Percentiles rank a stretch among this genome's conserved stretches.
Conservation (phyloP, 2,329 filamentous ascomycete genomes). For the Claviceps lovelessii region DNA sequence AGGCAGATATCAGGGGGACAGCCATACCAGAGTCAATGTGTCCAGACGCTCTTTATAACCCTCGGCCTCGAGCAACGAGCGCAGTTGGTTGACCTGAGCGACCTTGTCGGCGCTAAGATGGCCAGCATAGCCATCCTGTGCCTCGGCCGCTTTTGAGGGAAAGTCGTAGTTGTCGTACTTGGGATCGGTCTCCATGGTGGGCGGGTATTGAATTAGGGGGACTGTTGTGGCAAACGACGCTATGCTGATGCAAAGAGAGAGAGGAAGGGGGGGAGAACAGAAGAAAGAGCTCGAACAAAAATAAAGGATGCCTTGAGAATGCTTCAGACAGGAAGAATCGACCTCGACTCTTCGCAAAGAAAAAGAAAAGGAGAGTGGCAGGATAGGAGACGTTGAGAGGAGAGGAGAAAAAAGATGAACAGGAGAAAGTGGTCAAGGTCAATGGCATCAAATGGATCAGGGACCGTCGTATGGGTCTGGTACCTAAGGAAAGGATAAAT, state of each 20-base stretch:
- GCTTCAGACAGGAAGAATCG: not conserved
- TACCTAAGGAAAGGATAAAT: not conserved
- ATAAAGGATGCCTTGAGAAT: not conserved
- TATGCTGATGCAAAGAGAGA: not conserved
- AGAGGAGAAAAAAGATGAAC: not conserved
- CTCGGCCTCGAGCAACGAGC: slow-evolving; percentile 67
- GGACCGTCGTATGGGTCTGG: not conserved
- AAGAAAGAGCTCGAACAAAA: not conserved
- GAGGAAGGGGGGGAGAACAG: not conserved
- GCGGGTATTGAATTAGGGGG: slow-evolving; percentile 1
- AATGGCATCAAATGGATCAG: not conserved
- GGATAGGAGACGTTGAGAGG: not conserved
- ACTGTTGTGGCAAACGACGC: not conserved
- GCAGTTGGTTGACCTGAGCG: slow-evolving; percentile 76
- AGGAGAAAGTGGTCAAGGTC: not conserved
- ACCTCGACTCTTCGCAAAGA: not conserved
- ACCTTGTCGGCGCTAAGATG: slow-evolving; percentile 77
- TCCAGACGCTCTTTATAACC: slow-evolving; percentile 77
- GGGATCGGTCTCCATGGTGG: slow-evolving; percentile 51
- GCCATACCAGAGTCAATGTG: slow-evolving; percentile 71
- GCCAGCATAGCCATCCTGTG: slow-evolving; percentile 68
- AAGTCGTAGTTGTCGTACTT: slow-evolving; percentile 97
- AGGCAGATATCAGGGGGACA: slow-evolving; percentile 2
- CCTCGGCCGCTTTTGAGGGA: slow-evolving; percentile 60
- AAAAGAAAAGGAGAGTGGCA: not conserved